phyloP scores from a whole-genome alignment of 805 yeast species.

The Metschnikowia peoriensis region DNA sequence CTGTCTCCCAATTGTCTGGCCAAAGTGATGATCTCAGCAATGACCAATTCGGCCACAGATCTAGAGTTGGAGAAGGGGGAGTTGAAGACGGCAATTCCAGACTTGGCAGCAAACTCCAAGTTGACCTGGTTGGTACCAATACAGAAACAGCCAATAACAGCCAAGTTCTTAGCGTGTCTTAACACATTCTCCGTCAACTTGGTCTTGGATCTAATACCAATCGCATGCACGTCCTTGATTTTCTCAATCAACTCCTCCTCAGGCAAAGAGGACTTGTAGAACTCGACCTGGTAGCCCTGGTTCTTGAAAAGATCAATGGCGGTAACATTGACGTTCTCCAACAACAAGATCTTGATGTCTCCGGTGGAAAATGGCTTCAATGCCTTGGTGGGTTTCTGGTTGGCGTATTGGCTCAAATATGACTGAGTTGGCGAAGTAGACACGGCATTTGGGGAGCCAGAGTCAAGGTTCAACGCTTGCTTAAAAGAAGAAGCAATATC shows the following conservation, averaged over 20 bases:
- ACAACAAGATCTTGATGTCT: constrained; percentile 84
- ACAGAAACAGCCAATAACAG: constrained; percentile 96
- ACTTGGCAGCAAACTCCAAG: constrained; percentile 83
- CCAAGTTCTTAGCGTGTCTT: constrained; percentile 83
- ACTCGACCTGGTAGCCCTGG: constrained; percentile 98
- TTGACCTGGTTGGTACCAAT: constrained; percentile 99
- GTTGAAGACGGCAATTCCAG: constrained; percentile 95
- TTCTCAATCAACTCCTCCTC: constrained; percentile 95
- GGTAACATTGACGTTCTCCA: constrained; percentile 92
- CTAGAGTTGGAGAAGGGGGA: constrained; percentile 98
- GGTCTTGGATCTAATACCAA: constrained; percentile 98
- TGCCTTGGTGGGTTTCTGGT: constrained; percentile 57
- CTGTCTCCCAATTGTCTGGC: constrained; percentile 98
- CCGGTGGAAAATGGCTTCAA: constrained; percentile 95
- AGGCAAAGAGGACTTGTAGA: constrained; percentile 80
- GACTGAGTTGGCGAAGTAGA: constrained; percentile 84
- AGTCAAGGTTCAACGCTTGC: constrained; percentile 49
- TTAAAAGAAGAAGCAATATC: constrained; percentile 63
- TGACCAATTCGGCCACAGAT: constrained; percentile 96
- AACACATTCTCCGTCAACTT: constrained; percentile 77
- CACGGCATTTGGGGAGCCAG: constrained; percentile 56
- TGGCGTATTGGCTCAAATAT: constrained; percentile 54
- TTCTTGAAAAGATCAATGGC: constrained; percentile 80
- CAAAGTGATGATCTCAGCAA: constrained; percentile 88
- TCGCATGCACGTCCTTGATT: constrained; percentile 90